phyloP scores from a whole-genome alignment of 2,329 filamentous ascomycete species.

The Lachnellula willkommii region DNA sequence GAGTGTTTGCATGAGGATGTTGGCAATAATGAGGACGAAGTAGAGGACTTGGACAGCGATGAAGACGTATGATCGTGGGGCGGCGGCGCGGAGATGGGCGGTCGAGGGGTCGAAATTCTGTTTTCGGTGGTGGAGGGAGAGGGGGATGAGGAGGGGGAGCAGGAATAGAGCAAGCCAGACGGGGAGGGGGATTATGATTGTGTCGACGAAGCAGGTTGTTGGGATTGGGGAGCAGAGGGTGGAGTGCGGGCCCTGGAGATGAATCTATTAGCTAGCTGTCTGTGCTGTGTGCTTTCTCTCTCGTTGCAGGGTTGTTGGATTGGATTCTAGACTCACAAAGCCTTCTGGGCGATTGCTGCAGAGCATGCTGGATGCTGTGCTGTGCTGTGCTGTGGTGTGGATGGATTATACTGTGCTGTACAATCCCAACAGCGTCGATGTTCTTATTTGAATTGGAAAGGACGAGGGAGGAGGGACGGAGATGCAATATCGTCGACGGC shows the following conservation, averaged over 20 bases:
- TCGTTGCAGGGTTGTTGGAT: neutral
- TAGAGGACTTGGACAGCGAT: slow-evolving; percentile 22
- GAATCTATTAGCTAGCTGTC: neutral
- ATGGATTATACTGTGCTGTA: neutral
- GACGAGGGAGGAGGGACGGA: too few species aligned
- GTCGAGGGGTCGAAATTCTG: slow-evolving; percentile 22
- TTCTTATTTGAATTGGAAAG: too few species aligned
- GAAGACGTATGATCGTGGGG: slow-evolving; percentile 13
- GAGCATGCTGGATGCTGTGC: slow-evolving; percentile 8
- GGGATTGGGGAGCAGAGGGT: slow-evolving; percentile 30
- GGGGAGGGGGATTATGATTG: slow-evolving; percentile 33
- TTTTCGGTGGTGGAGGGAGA: slow-evolving; percentile 18
- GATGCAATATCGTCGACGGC: too few species aligned
- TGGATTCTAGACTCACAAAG: slow-evolving; percentile 25
- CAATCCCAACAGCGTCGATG: neutral
- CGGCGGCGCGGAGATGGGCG: slow-evolving; percentile 13
- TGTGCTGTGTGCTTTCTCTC: neutral
- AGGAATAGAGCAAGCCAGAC: slow-evolving; percentile 30
- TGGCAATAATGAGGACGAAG: slow-evolving; percentile 29
- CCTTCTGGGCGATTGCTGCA: slow-evolving; percentile 31
- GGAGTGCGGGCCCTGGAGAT: slow-evolving; percentile 29
- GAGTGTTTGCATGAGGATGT: slow-evolving; percentile 31
- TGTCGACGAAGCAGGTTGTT: slow-evolving; percentile 35
- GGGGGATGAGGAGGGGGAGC: slow-evolving; percentile 24
- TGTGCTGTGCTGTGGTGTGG: too few species aligned